A percentile compares a stretch with the other conserved stretches of the same genome.
These are phyloP conservation scores for Cydonia oblonga DNA, from an alignment of 331 rosid genomes.

Conservation along the genomic window DNA sequence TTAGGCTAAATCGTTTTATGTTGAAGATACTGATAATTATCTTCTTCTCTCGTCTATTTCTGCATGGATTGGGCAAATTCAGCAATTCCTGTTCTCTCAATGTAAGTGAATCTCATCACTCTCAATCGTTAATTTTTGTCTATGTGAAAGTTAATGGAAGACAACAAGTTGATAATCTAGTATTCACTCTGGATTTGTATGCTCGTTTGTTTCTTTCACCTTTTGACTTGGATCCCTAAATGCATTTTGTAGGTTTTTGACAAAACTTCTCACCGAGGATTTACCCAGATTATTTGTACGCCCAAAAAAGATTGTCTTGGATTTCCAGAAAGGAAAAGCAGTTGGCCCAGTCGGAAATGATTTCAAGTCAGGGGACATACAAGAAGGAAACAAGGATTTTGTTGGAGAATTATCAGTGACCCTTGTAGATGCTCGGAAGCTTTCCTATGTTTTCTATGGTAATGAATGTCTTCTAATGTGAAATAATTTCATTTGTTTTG, in stretches of 20 bases:
- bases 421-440: constrained; percentile 90
- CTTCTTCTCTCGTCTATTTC: constrained; percentile 14
- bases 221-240: constrained; percentile 8
- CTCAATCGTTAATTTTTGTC: constrained; percentile 5
- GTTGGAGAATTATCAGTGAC: constrained; percentile 94
- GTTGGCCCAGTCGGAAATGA: constrained; percentile 69
- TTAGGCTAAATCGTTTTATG: background rate
- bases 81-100: constrained; percentile 98
- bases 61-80: constrained; percentile 37
- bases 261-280: constrained; percentile 89
- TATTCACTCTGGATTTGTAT: background rate
- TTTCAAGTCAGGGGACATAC: constrained; percentile 71
- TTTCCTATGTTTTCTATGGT: constrained; percentile 79
- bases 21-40: constrained; percentile 33
- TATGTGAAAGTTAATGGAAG: constrained; percentile 1
- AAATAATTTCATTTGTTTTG: background rate
- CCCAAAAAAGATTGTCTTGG: constrained; percentile 91
- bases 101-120: constrained; percentile 48
- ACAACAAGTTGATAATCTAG: too few species aligned
- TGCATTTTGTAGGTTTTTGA: constrained; percentile 65
- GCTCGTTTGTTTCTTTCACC: background rate
- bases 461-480: constrained; percentile 17
- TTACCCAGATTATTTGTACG: constrained; percentile 93
- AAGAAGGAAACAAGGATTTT: constrained; percentile 87
- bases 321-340: constrained; percentile 83